Percentiles rank a stretch among this genome's conserved stretches.
These are phyloP conservation scores for Kodamaea restingae DNA, from an alignment of 805 yeast species.

Conservation along the genomic window DNA sequence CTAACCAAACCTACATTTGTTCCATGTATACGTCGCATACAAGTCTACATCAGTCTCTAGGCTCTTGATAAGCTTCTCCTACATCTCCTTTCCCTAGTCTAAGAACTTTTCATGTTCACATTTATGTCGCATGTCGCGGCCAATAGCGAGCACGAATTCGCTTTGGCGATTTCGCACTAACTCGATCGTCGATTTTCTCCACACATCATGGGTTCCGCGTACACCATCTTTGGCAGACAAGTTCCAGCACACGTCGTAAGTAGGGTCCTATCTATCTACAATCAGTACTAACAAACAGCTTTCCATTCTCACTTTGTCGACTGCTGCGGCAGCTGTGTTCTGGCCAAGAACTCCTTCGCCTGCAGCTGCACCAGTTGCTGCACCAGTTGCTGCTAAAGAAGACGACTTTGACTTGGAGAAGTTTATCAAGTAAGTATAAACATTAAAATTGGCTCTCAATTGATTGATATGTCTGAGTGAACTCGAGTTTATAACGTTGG, in stretches of 20 bases:
- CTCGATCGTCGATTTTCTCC: constrained; percentile 1
- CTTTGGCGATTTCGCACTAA: neutral
- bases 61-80: too few relatives aligned
- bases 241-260: constrained; percentile 44
- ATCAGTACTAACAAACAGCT: constrained; percentile 26
- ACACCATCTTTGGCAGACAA: constrained; percentile 42
- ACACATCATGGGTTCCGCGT: constrained; percentile 36
- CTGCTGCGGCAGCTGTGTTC: constrained; percentile 35
- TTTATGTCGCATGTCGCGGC: constrained; percentile 2
- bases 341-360: constrained; percentile 32
- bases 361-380: constrained; percentile 18
- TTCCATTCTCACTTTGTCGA: constrained; percentile 37
- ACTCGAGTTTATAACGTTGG: too few relatives aligned
- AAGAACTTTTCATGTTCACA: neutral
- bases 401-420: constrained; percentile 44
- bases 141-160: constrained; percentile 2
- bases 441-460: neutral
- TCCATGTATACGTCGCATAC: neutral
- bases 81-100: neutral
- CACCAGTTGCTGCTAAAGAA: constrained; percentile 28
- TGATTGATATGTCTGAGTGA: neutral
- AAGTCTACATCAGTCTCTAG: too few relatives aligned
- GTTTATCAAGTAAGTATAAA: constrained; percentile 37
- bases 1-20: neutral
- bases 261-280: constrained; percentile 6